These are phyloP conservation scores for Penicillium nucicola DNA, from an alignment of 495 filamentous ascomycete species.

Conservation along the genomic window DNA sequence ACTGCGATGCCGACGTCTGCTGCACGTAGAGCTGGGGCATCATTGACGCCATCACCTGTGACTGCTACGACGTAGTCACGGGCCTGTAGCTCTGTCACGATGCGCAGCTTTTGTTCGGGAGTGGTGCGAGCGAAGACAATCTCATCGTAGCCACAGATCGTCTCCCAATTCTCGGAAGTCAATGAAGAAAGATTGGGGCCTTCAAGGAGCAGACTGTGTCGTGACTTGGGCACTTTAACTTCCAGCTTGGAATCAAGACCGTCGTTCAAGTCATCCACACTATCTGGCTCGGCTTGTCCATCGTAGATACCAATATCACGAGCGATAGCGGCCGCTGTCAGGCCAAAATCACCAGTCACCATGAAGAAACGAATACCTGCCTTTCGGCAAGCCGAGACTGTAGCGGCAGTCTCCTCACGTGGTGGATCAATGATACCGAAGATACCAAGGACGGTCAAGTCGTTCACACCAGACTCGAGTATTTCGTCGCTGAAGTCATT, in stretches of 20 bases:
- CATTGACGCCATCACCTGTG: constrained; percentile 69
- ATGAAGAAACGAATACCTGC: constrained; percentile 62
- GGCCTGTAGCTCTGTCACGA: constrained; percentile 64
- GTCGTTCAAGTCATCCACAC: constrained; percentile 23
- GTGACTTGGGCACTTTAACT: constrained; percentile 6
- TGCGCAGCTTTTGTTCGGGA: constrained; percentile 73
- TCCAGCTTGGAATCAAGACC: constrained; percentile 4
- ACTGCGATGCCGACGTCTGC: constrained; percentile 69
- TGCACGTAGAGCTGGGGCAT: constrained; percentile 61
- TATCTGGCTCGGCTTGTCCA: constrained; percentile 32
- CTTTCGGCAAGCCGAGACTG: constrained; percentile 46
- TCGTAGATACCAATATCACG: constrained; percentile 64
- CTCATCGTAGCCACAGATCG: constrained; percentile 55
- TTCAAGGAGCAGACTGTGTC: constrained; percentile 35
- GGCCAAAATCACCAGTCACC: constrained; percentile 69
- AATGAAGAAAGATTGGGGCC: constrained; percentile 58
- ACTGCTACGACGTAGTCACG: constrained; percentile 69
- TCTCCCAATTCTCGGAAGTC: constrained; percentile 55
- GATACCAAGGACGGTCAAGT: constrained; percentile 47
- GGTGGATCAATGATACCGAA: constrained; percentile 63
- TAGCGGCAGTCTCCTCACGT: constrained; percentile 55
- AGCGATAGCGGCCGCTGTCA: constrained; percentile 69
- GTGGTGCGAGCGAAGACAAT: constrained; percentile 73
- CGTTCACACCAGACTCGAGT: constrained; percentile 28
- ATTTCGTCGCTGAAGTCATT: constrained; percentile 47